These are phyloP conservation scores for Aspergillus incahuasiensis DNA, from an alignment of 495 filamentous ascomycete species.

Conservation along the genomic window DNA sequence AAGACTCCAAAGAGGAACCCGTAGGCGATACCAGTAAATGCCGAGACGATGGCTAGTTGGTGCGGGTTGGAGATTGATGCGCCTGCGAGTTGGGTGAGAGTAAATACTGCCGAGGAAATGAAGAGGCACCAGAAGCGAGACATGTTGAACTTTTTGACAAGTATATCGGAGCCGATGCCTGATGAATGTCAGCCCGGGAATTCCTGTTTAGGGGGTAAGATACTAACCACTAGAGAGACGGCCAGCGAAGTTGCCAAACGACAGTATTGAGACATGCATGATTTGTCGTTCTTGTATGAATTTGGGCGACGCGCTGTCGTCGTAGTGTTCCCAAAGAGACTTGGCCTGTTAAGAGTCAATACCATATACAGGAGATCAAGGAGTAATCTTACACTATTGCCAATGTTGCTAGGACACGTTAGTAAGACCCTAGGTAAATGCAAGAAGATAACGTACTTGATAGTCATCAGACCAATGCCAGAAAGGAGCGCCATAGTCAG, in stretches of 20 bases:
- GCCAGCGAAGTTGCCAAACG: constrained; percentile 76
- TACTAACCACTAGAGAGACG: constrained; percentile 67
- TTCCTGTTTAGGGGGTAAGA: not conserved
- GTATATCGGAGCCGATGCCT: constrained; percentile 86
- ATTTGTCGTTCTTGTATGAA: constrained; percentile 82
- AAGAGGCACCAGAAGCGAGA: constrained; percentile 89
- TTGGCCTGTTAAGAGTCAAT: constrained; percentile 41
- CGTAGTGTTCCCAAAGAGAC: constrained; percentile 77
- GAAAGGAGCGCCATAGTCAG: constrained; percentile 79
- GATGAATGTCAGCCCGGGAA: constrained; percentile 1
- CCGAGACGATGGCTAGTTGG: constrained; percentile 70
- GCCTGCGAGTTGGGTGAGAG: constrained; percentile 73
- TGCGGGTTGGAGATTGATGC: constrained; percentile 76
- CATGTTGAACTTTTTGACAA: constrained; percentile 72
- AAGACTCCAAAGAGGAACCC: constrained; percentile 94
- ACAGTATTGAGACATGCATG: constrained; percentile 90
- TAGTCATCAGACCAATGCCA: constrained; percentile 95
- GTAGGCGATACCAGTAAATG: constrained; percentile 82
- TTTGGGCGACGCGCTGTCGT: constrained; percentile 62
- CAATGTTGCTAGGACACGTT: constrained; percentile 73
- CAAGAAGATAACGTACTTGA: constrained; percentile 69
- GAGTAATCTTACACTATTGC: constrained; percentile 64
- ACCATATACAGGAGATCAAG: not conserved
- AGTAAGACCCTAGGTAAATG: constrained; percentile 21
- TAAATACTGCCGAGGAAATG: constrained; percentile 71